These are phyloP conservation scores for Trapa bicornis DNA, from an alignment of 345 rosid species.

Conservation along the genomic window DNA sequence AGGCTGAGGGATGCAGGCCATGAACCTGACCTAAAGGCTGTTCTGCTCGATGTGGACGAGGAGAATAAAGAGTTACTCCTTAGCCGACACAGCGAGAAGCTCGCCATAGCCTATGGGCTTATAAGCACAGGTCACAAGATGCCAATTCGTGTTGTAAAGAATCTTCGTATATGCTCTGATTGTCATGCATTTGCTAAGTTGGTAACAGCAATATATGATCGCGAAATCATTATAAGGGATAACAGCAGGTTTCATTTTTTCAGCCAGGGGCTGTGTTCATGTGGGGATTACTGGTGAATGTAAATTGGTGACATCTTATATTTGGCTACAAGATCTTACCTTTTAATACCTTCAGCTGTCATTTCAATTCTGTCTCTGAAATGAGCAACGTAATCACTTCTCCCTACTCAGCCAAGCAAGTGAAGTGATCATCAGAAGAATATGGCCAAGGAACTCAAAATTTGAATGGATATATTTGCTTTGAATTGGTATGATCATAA, in stretches of 20 bases:
- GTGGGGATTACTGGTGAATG: conserved; percentile 38
- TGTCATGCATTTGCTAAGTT: conserved; percentile 47
- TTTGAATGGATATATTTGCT: too few species aligned
- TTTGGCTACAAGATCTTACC: background rate
- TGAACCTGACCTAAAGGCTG: conserved; percentile 39
- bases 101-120: conserved; percentile 47
- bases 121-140: conserved; percentile 30
- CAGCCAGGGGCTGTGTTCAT: conserved; percentile 37
- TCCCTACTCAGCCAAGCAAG: too few species aligned
- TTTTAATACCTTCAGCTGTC: too few species aligned
- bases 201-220: conserved; percentile 26
- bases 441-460: too few species aligned
- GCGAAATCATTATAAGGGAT: conserved; percentile 43
- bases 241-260: conserved; percentile 51
- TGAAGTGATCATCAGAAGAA: too few species aligned
- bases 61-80: conserved; percentile 34
- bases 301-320: background rate
- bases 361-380: too few species aligned
- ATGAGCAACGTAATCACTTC: too few species aligned
- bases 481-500: background rate
- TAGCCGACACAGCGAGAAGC: conserved; percentile 51
- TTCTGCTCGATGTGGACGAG: conserved; percentile 48
- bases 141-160: conserved; percentile 38
- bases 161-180: conserved; percentile 48
- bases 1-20: conserved; percentile 31